Conservation (phyloP, 2,329 filamentous ascomycete species). For the Colletotrichum navitas region DNA sequence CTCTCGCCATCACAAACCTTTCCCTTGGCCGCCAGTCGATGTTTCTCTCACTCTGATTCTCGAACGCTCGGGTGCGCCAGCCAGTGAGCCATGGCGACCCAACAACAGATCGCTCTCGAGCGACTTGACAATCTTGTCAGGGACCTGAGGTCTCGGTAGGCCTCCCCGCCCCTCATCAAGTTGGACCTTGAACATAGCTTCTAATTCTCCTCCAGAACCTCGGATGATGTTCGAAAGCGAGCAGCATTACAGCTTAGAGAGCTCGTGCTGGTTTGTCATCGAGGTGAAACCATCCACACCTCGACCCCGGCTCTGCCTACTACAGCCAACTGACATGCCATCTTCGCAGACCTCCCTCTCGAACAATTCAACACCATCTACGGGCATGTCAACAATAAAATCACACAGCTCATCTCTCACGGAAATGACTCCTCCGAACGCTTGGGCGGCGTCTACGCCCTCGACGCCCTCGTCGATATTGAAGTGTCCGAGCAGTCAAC, state of each 20-base stretch:
- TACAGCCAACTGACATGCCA: slow-evolving; percentile 23
- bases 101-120: slow-evolving; percentile 67
- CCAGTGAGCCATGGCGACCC: slow-evolving; percentile 54
- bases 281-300: slow-evolving; percentile 58
- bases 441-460: slow-evolving; percentile 89
- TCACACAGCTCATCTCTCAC: slow-evolving; percentile 80
- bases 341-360: slow-evolving; percentile 75
- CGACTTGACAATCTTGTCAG: slow-evolving; percentile 67
- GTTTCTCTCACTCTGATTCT: slow-evolving; percentile 27
- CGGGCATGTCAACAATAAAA: slow-evolving; percentile 67
- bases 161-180: slow-evolving; percentile 15
- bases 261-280: slow-evolving; percentile 66
- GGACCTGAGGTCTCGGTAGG: slow-evolving; percentile 68
- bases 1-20: neutral
- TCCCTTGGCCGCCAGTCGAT: slow-evolving; percentile 29
- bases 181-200: neutral
- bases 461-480: slow-evolving; percentile 95
- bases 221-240: slow-evolving; percentile 65
- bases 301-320: slow-evolving; percentile 26
- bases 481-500: slow-evolving; percentile 93
- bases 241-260: slow-evolving; percentile 67
- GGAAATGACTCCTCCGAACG: slow-evolving; percentile 89
- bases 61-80: slow-evolving; percentile 41
- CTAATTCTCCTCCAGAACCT: slow-evolving; percentile 30
- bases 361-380: slow-evolving; percentile 79